A percentile compares a stretch with the other conserved stretches of the same genome.
These are phyloP conservation scores for Cladosporium colombiae DNA, from an alignment of 2,329 filamentous ascomycete genomes.

Conservation along the genomic window DNA sequence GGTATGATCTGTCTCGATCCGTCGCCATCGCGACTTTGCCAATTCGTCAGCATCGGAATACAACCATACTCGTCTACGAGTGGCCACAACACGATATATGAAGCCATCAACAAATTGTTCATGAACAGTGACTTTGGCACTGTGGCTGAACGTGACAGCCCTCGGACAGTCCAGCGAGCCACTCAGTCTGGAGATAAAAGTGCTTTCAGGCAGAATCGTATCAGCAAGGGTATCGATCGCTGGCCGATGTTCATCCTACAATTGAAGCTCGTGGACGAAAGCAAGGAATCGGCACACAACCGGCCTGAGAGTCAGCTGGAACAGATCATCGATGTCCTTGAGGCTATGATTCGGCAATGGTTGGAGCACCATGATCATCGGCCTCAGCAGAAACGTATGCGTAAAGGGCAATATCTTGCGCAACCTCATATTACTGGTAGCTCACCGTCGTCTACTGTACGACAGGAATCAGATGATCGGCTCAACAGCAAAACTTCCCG, in stretches of 20 bases:
- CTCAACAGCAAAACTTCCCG: background rate
- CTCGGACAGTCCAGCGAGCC: background rate
- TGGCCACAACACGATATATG: constrained; percentile 68
- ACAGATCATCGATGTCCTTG: constrained; percentile 64
- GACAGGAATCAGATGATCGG: background rate
- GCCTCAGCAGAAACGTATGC: constrained; percentile 45
- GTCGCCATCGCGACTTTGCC: constrained; percentile 68
- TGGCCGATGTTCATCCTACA: constrained; percentile 91
- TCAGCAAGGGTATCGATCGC: constrained; percentile 70
- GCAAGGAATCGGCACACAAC: background rate
- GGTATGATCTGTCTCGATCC: constrained; percentile 73
- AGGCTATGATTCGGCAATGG: constrained; percentile 71
- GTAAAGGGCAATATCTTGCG: background rate
- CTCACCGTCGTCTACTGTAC: background rate
- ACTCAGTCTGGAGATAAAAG: background rate
- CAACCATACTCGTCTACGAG: constrained; percentile 60
- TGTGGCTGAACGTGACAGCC: constrained; percentile 47
- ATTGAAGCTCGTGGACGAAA: constrained; percentile 29
- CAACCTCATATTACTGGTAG: background rate
- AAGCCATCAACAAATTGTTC: constrained; percentile 78
- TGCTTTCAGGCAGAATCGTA: background rate
- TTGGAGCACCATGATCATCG: constrained; percentile 70
- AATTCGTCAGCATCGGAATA: constrained; percentile 81
- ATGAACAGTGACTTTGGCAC: constrained; percentile 73
- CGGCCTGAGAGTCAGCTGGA: constrained; percentile 42